phyloP scores from a whole-genome alignment of 352 stramenopile species.

The Pythium phragmiticola region DNA sequence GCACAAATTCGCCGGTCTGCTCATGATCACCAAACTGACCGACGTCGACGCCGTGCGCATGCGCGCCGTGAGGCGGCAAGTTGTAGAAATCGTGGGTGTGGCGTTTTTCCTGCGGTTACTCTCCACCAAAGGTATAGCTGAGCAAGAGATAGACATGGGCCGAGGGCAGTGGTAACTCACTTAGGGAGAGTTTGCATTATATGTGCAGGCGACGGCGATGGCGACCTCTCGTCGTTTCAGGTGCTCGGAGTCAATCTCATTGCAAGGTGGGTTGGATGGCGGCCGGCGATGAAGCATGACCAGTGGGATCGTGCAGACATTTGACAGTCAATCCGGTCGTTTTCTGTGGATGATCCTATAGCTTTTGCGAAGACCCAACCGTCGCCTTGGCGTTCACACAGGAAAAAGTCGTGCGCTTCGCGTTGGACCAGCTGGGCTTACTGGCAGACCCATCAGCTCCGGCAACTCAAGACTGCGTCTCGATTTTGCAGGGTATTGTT shows the following conservation, averaged over 20 bases:
- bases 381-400: constrained; percentile 59
- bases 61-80: constrained; percentile 50
- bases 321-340: no score
- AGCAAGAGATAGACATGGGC: not conserved
- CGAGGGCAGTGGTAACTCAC: not conserved
- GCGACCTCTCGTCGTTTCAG: constrained; percentile 73
- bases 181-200: not conserved
- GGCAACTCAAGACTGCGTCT: constrained; percentile 44
- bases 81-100: constrained; percentile 61
- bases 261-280: constrained; percentile 41
- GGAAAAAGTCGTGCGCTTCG: constrained; percentile 57
- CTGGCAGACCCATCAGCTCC: constrained; percentile 12
- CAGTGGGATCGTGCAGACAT: no score
- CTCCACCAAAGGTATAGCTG: constrained; percentile 59
- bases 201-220: constrained; percentile 39
- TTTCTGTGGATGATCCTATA: constrained; percentile 13
- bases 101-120: constrained; percentile 81
- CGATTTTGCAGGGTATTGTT: constrained; percentile 44
- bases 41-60: constrained; percentile 42
- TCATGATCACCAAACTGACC: constrained; percentile 84
- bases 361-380: constrained; percentile 58
- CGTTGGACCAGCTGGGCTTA: constrained; percentile 48
- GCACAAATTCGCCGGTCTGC: constrained; percentile 85
- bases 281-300: not conserved
- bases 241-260: constrained; percentile 79